A percentile compares a stretch with the other conserved stretches of the same genome.
These are phyloP conservation scores for Rosa rugosa DNA, from an alignment of 306 rosid species.

Conservation along the genomic window DNA sequence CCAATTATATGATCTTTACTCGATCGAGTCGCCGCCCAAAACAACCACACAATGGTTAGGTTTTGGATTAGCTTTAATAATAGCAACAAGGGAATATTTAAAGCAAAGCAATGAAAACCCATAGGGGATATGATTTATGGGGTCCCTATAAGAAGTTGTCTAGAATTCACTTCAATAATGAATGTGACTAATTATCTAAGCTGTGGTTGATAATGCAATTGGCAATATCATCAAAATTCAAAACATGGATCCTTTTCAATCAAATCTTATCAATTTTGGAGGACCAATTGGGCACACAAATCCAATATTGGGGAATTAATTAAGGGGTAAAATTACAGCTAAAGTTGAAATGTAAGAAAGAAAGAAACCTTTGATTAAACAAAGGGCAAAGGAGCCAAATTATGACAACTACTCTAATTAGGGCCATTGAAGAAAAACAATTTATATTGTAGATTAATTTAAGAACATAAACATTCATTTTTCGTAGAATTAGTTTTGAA, in stretches of 20 bases:
- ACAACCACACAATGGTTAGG: slow-evolving; percentile 2
- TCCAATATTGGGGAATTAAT: not conserved
- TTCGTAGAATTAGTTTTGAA: not conserved
- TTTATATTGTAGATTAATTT: no score
- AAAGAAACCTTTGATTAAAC: not conserved
- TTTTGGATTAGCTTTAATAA: slow-evolving; percentile 13
- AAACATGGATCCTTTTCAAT: not conserved
- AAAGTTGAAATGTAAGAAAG: not conserved
- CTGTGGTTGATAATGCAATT: not conserved
- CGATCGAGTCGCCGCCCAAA: slow-evolving; percentile 14
- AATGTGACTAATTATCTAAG: not conserved
- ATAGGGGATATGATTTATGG: not conserved
- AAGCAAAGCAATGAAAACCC: slow-evolving; percentile 6
- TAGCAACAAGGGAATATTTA: slow-evolving; percentile 7
- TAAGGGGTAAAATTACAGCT: not conserved
- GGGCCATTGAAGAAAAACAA: no score
- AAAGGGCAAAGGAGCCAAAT: not conserved
- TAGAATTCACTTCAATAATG: not conserved
- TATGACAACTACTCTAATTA: not conserved
- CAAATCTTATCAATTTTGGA: not conserved
- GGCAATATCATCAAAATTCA: not conserved
- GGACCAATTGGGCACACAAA: not conserved
- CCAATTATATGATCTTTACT: not conserved
- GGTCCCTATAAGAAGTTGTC: not conserved
- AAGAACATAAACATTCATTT: not conserved